Percentiles rank a stretch among this genome's conserved stretches.
These are phyloP conservation scores for Allomyces macrogynus DNA, from an alignment of 192 early-diverging fungal genomes.

Conservation along the genomic window DNA sequence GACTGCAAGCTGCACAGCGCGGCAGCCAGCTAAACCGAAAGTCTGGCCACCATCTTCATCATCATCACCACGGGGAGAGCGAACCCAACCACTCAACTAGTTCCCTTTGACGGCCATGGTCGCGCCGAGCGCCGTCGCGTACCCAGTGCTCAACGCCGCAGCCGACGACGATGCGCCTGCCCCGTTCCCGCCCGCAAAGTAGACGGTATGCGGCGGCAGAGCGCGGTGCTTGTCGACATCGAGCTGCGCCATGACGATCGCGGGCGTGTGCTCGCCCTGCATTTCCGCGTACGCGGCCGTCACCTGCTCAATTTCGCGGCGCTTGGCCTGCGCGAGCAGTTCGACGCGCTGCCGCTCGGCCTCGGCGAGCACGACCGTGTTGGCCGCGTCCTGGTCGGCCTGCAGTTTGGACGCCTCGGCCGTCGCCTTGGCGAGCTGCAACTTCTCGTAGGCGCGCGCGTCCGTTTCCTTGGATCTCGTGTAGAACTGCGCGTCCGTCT, in stretches of 20 bases:
- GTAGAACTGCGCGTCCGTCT: not conserved
- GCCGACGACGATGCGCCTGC: too few species aligned
- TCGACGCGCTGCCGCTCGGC: constrained; percentile 10
- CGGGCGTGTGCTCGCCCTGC: not conserved
- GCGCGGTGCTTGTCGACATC: not conserved
- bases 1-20: too few species aligned
- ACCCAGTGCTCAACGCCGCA: too few species aligned
- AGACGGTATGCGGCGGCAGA: not conserved
- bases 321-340: constrained; percentile 13
- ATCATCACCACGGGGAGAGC: too few species aligned
- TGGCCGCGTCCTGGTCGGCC: constrained; percentile 21
- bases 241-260: not conserved
- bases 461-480: not conserved
- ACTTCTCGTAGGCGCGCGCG: not conserved
- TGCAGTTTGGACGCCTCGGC: constrained; percentile 16
- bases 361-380: constrained; percentile 20
- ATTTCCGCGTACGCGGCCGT: constrained; percentile 6
- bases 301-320: constrained; percentile 14
- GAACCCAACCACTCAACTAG: too few species aligned
- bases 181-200: not conserved
- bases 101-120: too few species aligned
- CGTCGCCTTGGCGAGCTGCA: constrained; percentile 13
- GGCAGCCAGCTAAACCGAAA: too few species aligned
- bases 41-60: too few species aligned
- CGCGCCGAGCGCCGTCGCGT: too few species aligned